These are phyloP conservation scores for Coemansia sp. DNA, from an alignment of 192 early-diverging fungal genomes.

Conservation along the genomic window DNA sequence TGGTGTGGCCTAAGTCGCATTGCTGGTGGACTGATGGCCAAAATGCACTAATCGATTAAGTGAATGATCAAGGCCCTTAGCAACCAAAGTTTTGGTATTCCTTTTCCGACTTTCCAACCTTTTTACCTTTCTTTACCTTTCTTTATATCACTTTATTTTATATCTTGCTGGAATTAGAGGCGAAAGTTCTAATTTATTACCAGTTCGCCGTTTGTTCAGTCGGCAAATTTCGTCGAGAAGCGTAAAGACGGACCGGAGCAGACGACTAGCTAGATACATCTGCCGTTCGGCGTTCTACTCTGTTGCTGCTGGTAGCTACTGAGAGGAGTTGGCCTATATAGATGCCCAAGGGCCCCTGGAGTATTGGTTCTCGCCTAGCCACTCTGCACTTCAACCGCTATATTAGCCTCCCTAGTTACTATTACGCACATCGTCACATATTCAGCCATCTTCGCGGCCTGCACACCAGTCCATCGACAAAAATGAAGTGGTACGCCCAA, in stretches of 20 bases:
- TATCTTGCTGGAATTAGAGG: not conserved
- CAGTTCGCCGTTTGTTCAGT: not conserved
- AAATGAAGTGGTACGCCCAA: slow-evolving; percentile 64
- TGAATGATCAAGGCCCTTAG: too few species aligned
- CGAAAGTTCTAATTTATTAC: not conserved
- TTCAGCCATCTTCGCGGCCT: slow-evolving; percentile 1
- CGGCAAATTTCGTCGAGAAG: not conserved
- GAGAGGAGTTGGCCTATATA: not conserved
- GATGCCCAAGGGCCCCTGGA: slow-evolving; percentile 7
- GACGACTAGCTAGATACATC: not conserved
- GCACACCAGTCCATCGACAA: slow-evolving; percentile 20
- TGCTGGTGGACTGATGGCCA: too few species aligned
- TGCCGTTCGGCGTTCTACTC: not conserved
- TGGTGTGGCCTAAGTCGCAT: too few species aligned
- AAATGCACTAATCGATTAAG: too few species aligned
- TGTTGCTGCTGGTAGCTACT: not conserved
- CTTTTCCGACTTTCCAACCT: too few species aligned
- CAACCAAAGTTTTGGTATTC: too few species aligned
- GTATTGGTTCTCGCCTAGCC: slow-evolving; percentile 7
- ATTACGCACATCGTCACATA: not conserved
- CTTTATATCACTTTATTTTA: not conserved
- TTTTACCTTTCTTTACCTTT: not conserved
- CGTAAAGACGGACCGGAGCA: not conserved
- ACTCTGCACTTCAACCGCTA: not conserved
- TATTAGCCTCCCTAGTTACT: not conserved